A percentile compares a stretch with the other conserved stretches of the same genome.
These are phyloP conservation scores for Echinosophora koreensis DNA, from an alignment of 306 rosid species.

Conservation along the genomic window DNA sequence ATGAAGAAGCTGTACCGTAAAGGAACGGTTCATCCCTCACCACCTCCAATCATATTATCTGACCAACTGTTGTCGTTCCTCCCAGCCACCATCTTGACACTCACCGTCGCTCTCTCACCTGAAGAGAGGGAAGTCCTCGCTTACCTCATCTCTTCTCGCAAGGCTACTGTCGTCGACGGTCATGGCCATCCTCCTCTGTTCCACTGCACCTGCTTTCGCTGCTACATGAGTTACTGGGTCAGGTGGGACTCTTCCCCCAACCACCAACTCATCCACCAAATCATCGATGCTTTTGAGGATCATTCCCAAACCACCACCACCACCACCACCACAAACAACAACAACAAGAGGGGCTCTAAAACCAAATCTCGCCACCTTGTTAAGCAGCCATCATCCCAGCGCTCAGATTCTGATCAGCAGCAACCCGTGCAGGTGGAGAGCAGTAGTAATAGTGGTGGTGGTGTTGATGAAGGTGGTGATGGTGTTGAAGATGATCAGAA, in stretches of 20 bases:
- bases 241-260: slow-evolving; percentile 91
- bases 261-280: slow-evolving; percentile 72
- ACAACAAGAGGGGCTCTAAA: slow-evolving; percentile 41
- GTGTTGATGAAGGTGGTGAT: not conserved
- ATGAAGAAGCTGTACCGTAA: slow-evolving; percentile 90
- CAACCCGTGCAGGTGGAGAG: slow-evolving; percentile 41
- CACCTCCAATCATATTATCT: slow-evolving; percentile 73
- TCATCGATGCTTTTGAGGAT: slow-evolving; percentile 81
- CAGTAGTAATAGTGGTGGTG: slow-evolving; percentile 8
- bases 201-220: slow-evolving; percentile 78
- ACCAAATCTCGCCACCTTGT: slow-evolving; percentile 46
- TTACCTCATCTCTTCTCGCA: slow-evolving; percentile 61
- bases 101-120: slow-evolving; percentile 68
- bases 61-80: slow-evolving; percentile 66
- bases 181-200: slow-evolving; percentile 73
- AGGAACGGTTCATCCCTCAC: slow-evolving; percentile 89
- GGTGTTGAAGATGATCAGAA: slow-evolving; percentile 51
- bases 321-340: no score
- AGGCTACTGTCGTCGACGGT: no score
- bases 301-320: no score
- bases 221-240: slow-evolving; percentile 85
- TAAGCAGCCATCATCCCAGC: slow-evolving; percentile 37
- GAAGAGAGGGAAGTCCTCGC: slow-evolving; percentile 83
- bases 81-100: slow-evolving; percentile 77
- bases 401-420: slow-evolving; percentile 3